Evolutionary conservation across 805 yeast genomes (phyloP).

Genomic region (Aciculoconidium aculeatum): DNA sequence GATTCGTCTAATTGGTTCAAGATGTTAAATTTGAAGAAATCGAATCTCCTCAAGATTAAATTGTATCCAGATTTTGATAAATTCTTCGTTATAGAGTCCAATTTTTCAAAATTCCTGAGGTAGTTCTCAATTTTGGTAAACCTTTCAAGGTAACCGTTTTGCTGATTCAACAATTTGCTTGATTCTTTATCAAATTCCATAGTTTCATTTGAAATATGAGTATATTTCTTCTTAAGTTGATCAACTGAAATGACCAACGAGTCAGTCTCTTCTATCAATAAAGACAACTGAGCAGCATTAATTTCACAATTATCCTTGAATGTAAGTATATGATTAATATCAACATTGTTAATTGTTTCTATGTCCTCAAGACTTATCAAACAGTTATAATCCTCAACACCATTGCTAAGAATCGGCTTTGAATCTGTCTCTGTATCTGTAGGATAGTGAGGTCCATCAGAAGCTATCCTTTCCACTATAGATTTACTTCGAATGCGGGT

Average conservation of each 20-base stretch:
- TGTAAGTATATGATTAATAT: constrained; percentile 25
- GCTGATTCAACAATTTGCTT: constrained; percentile 42
- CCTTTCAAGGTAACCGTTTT: constrained; percentile 36
- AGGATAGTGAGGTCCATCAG: constrained; percentile 38
- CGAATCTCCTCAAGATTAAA: constrained; percentile 48
- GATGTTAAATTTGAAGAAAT: constrained; percentile 37
- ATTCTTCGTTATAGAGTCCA: constrained; percentile 63
- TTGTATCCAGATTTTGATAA: constrained; percentile 64
- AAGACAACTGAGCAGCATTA: constrained; percentile 15
- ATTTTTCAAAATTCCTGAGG: constrained; percentile 57
- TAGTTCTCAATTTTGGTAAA: constrained; percentile 41
- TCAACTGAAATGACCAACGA: constrained; percentile 41
- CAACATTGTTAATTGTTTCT: constrained; percentile 30
- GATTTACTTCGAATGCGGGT: constrained; percentile 52
- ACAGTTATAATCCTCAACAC: constrained; percentile 38
- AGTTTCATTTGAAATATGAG: constrained; percentile 57
- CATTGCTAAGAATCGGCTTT: too few relatives aligned
- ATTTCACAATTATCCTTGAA: constrained; percentile 30
- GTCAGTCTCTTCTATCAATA: constrained; percentile 42
- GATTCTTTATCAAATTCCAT: constrained; percentile 57
- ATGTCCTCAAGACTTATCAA: constrained; percentile 38
- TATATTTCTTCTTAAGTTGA: constrained; percentile 45
- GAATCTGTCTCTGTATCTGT: too few relatives aligned
- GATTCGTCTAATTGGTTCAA: constrained; percentile 61
- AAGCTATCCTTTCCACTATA: constrained; percentile 57